These are phyloP conservation scores for Amylocystis lapponica DNA, from an alignment of 768 basidiomycete species.

Conservation along the genomic window DNA sequence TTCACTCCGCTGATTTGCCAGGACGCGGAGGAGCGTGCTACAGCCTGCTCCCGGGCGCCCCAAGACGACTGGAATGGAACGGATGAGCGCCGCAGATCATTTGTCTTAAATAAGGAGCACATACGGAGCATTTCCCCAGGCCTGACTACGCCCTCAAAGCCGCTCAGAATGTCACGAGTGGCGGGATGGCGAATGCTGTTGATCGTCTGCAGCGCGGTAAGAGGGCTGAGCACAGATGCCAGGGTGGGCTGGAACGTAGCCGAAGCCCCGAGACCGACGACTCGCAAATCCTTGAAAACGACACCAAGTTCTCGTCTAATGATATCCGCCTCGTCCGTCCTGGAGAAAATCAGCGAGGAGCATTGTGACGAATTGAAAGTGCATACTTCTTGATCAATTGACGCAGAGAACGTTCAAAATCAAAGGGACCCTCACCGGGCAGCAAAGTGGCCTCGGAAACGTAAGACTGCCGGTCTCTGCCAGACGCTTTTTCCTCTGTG, in stretches of 20 bases:
- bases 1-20: constrained; percentile 73
- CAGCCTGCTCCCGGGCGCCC: constrained; percentile 86
- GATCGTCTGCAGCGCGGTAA: constrained; percentile 36
- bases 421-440: constrained; percentile 17
- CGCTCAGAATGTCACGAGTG: constrained; percentile 46
- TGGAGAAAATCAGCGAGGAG: constrained; percentile 15
- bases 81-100: neutral
- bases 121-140: constrained; percentile 67
- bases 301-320: constrained; percentile 55
- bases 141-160: constrained; percentile 52
- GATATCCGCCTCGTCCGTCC: constrained; percentile 42
- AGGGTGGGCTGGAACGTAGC: constrained; percentile 54
- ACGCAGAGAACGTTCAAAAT: constrained; percentile 23
- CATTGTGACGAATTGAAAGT: neutral
- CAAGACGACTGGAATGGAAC: constrained; percentile 54
- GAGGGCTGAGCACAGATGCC: constrained; percentile 56
- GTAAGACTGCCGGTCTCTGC: neutral
- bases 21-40: constrained; percentile 73
- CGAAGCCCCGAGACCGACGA: constrained; percentile 52
- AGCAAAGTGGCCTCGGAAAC: constrained; percentile 5
- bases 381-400: constrained; percentile 17
- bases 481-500: neutral
- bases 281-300: constrained; percentile 50
- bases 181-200: constrained; percentile 52
- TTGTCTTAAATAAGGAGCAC: constrained; percentile 31